Evolutionary conservation across 192 early-diverging fungal species (phyloP).

Genomic region (Backusella mclennaniae): DNA sequence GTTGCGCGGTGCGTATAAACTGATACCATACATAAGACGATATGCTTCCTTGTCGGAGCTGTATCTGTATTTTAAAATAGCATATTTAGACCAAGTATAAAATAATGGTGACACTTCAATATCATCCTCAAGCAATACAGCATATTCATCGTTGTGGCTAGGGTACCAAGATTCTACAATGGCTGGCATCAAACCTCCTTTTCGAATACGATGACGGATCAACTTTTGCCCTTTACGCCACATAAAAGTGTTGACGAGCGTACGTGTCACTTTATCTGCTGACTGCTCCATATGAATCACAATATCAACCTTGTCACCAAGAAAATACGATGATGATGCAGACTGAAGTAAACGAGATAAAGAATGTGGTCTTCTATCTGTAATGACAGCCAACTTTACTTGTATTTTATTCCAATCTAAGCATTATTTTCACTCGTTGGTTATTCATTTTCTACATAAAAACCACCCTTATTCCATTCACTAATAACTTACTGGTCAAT

Average conservation of each 20-base stretch:
- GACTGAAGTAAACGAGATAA: slow-evolving; percentile 55
- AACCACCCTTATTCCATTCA: not conserved
- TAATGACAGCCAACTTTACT: slow-evolving; percentile 53
- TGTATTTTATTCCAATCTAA: slow-evolving; percentile 53
- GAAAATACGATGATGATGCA: slow-evolving; percentile 38
- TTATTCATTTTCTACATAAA: not conserved
- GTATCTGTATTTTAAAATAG: slow-evolving; percentile 57
- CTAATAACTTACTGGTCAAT: slow-evolving; percentile 42
- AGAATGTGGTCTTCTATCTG: slow-evolving; percentile 57
- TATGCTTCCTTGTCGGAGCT: slow-evolving; percentile 31
- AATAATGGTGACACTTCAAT: slow-evolving; percentile 60
- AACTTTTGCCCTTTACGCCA: slow-evolving; percentile 52
- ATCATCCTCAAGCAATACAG: slow-evolving; percentile 60
- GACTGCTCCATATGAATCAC: slow-evolving; percentile 58
- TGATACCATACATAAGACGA: slow-evolving; percentile 51
- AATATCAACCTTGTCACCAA: slow-evolving; percentile 51
- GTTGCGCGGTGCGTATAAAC: slow-evolving; percentile 56
- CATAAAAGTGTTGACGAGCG: slow-evolving; percentile 41
- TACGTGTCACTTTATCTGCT: slow-evolving; percentile 48
- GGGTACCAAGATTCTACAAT: slow-evolving; percentile 63
- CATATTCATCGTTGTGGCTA: slow-evolving; percentile 51
- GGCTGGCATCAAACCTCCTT: slow-evolving; percentile 58
- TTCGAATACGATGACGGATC: slow-evolving; percentile 49
- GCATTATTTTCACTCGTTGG: not conserved
- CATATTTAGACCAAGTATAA: slow-evolving; percentile 56